Base-by-base conservation (phyloP, 1,139 yeast species). In the Yamadazyma dendronema region DNA sequence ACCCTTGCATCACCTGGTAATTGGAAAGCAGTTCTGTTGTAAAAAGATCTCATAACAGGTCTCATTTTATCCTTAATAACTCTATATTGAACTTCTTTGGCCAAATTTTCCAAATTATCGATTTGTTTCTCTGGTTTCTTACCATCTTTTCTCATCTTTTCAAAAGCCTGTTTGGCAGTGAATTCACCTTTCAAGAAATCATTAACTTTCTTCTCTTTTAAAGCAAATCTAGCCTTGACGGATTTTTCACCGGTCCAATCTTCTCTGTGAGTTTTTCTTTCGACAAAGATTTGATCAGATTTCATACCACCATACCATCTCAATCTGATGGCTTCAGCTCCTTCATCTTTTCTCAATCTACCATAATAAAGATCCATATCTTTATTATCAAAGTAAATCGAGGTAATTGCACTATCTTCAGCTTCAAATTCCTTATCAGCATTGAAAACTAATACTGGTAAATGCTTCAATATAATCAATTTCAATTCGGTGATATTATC, bases 201-300 rank as follows among this genome's bases (percentile, higher is more conserved):
- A 59, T 92, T 92, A 37, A 90, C 92, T 54, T 88, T 79, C 61
- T 85, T 87, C 59, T 92, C 98, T 62, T 90, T 92, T 52, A 92
- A 69, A 10, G 90, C 81, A 65, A 92, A 92, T 60, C 98, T 79
- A 3, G 97, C 97, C 67, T 92, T 92, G 48, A 92, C 98, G 9
- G 96, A 87, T 65, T 90, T 90, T 63, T 92, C 98, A 53, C 98
- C 98, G 3, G 98, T 92, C 98, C 98, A 92, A 66, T 92, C 98
- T 63, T 92, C 98, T 62, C 98, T 79, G 59, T 92, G 98, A 11
- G 98, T 92, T 63, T 92, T 92, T 62, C 98, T 81, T 65, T 92
- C 98, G 26, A 92, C 96, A 50, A 92, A 92, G 40, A 92, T 88
- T 37, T 86, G 87, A 50, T 90, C 96, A 3, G 92, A 77, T 42